Percentiles rank a stretch among this genome's conserved stretches.
phyloP scores from a whole-genome alignment of 495 filamentous ascomycete genomes.

The Poronia punctata region DNA sequence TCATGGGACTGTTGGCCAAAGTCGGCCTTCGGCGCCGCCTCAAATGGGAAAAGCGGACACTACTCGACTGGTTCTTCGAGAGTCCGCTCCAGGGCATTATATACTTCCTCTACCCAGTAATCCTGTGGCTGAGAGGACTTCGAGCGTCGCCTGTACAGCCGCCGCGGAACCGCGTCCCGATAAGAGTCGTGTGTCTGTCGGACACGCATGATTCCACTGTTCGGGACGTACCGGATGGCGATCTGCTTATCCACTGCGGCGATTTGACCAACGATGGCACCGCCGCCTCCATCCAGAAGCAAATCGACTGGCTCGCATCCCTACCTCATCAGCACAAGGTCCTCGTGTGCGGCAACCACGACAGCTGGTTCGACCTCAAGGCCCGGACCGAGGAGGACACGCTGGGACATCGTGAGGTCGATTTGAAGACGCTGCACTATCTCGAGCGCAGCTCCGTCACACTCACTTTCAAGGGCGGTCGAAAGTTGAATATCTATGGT shows the following conservation, averaged over 20 bases:
- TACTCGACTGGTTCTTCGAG: slow-evolving; percentile 41
- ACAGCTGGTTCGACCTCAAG: slow-evolving; percentile 65
- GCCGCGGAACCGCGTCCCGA: slow-evolving; percentile 43
- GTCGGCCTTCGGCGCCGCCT: slow-evolving; percentile 32
- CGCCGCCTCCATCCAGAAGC: slow-evolving; percentile 61
- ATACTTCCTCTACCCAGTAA: slow-evolving; percentile 48
- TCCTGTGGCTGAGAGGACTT: slow-evolving; percentile 57
- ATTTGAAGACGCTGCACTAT: slow-evolving; percentile 44
- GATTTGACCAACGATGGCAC: slow-evolving; percentile 74
- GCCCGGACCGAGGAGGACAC: slow-evolving; percentile 34
- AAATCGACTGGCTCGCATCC: slow-evolving; percentile 69
- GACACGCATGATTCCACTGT: slow-evolving; percentile 71
- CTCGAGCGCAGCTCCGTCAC: slow-evolving; percentile 40
- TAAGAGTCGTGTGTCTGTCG: slow-evolving; percentile 80
- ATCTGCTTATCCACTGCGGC: slow-evolving; percentile 84
- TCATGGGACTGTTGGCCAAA: slow-evolving; percentile 25
- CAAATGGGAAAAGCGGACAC: slow-evolving; percentile 45
- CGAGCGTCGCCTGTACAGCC: slow-evolving; percentile 49
- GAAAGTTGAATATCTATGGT: slow-evolving; percentile 48
- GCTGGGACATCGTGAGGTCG: slow-evolving; percentile 23
- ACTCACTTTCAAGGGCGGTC: slow-evolving; percentile 43
- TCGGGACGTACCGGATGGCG: slow-evolving; percentile 60
- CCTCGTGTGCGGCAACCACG: slow-evolving; percentile 85
- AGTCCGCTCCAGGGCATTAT: slow-evolving; percentile 46
- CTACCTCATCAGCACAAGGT: slow-evolving; percentile 74